These are phyloP conservation scores for Penicillium janthinellum DNA, from an alignment of 2,329 filamentous ascomycete genomes.

Conservation along the genomic window DNA sequence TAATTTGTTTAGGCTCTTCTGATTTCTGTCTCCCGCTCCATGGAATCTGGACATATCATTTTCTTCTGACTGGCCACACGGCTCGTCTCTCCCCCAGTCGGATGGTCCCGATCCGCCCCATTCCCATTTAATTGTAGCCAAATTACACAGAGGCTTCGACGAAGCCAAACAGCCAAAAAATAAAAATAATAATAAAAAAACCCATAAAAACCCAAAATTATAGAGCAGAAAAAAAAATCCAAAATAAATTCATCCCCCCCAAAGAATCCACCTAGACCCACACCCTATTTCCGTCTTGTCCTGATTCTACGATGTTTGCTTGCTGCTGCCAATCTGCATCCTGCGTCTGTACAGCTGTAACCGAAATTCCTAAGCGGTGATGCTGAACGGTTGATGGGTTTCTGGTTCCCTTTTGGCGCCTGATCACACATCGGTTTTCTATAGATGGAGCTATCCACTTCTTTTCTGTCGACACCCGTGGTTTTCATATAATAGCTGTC, in stretches of 20 bases:
- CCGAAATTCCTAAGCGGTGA: slow-evolving; percentile 32
- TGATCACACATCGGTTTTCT: slow-evolving; percentile 36
- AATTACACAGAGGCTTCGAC: slow-evolving; percentile 7
- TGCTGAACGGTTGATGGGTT: slow-evolving; percentile 35
- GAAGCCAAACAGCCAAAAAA: background rate
- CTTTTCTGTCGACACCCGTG: slow-evolving; percentile 20
- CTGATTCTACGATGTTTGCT: slow-evolving; percentile 32
- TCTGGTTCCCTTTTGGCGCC: slow-evolving; percentile 30
- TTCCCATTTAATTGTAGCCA: slow-evolving; percentile 2
- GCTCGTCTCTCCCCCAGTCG: slow-evolving; percentile 21
- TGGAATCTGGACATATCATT: slow-evolving; percentile 11
- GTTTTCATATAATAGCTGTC: slow-evolving; percentile 28
- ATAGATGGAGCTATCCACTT: slow-evolving; percentile 37
- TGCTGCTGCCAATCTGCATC: slow-evolving; percentile 36
- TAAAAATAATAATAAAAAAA: slow-evolving; percentile 13
- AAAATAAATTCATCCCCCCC: background rate
- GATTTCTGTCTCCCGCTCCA: background rate
- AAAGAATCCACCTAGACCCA: slow-evolving; percentile 20
- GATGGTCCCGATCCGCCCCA: slow-evolving; percentile 28
- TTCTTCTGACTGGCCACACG: slow-evolving; percentile 21
- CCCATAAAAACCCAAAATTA: slow-evolving; percentile 4
- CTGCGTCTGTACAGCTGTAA: slow-evolving; percentile 40
- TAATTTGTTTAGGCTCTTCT: background rate
- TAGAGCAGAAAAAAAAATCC: slow-evolving; percentile 14
- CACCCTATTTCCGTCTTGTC: slow-evolving; percentile 28